A percentile compares a stretch with the other conserved stretches of the same genome.
Evolutionary conservation across 768 basidiomycete genomes (phyloP).

Genomic region (Fistulinella prunicolor): DNA sequence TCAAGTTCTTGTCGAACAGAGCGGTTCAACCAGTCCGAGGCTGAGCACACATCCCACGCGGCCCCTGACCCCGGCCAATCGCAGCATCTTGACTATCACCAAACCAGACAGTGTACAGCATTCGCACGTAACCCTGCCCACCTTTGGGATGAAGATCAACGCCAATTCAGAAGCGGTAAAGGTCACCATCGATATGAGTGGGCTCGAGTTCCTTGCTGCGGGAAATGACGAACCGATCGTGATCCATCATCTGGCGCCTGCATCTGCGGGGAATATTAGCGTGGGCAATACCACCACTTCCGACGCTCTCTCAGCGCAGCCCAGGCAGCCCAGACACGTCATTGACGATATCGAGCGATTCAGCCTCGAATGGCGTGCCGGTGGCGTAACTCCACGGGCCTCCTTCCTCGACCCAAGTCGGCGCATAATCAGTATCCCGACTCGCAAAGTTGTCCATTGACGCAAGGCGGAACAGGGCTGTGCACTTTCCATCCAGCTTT

Average conservation of each 20-base stretch:
- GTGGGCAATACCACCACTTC: background rate
- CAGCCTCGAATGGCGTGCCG: slow-evolving; percentile 54
- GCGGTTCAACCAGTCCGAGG: slow-evolving; percentile 30
- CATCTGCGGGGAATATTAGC: background rate
- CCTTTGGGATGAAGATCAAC: slow-evolving; percentile 45
- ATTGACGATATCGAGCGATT: slow-evolving; percentile 49
- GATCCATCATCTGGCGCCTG: slow-evolving; percentile 34
- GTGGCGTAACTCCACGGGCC: slow-evolving; percentile 50
- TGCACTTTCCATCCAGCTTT: slow-evolving; percentile 53
- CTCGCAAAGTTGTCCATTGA: background rate
- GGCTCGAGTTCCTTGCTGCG: slow-evolving; percentile 51
- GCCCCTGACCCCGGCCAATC: slow-evolving; percentile 33
- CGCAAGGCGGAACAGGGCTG: slow-evolving; percentile 46
- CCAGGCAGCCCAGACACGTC: slow-evolving; percentile 1
- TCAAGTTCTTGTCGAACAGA: slow-evolving; percentile 48
- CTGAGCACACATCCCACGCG: slow-evolving; percentile 27
- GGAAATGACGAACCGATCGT: slow-evolving; percentile 42
- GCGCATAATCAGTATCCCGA: slow-evolving; percentile 39
- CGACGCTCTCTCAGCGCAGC: background rate
- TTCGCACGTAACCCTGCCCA: slow-evolving; percentile 51
- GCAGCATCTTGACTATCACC: slow-evolving; percentile 59
- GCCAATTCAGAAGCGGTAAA: slow-evolving; percentile 53
- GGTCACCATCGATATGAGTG: slow-evolving; percentile 58
- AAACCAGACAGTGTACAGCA: slow-evolving; percentile 50
- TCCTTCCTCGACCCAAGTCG: slow-evolving; percentile 44